phyloP scores from a whole-genome alignment of 1,139 yeast species.

The Casaregolazyma suthepensis region DNA sequence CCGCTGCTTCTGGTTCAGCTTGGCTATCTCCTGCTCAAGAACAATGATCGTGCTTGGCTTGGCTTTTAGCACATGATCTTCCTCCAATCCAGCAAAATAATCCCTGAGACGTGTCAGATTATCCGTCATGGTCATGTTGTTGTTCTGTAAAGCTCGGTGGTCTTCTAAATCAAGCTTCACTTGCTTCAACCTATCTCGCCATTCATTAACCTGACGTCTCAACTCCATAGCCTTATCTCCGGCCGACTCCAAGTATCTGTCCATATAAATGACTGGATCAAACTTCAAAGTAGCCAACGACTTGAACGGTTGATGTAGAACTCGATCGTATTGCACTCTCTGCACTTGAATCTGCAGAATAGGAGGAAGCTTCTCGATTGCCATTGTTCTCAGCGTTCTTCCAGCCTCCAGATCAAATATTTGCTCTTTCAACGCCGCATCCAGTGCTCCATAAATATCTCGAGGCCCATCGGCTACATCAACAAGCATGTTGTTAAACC shows the following conservation, averaged over 20 bases:
- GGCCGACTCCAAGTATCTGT: constrained; percentile 73
- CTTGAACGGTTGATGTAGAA: constrained; percentile 67
- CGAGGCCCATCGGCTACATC: constrained; percentile 85
- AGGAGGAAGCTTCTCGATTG: constrained; percentile 67
- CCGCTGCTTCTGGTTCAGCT: constrained; percentile 14
- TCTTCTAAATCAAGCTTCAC: constrained; percentile 41
- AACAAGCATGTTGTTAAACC: constrained; percentile 75
- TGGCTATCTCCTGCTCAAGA: constrained; percentile 13
- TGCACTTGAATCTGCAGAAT: constrained; percentile 88
- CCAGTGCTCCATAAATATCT: constrained; percentile 85
- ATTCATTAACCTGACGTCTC: constrained; percentile 53
- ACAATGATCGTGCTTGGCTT: constrained; percentile 8
- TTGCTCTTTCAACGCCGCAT: constrained; percentile 75
- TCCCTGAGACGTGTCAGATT: constrained; percentile 47
- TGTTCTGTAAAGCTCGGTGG: constrained; percentile 40
- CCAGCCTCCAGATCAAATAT: constrained; percentile 67
- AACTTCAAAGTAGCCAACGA: constrained; percentile 78
- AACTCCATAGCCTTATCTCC: constrained; percentile 49
- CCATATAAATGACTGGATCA: constrained; percentile 71
- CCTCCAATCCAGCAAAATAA: constrained; percentile 39
- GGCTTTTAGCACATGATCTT: constrained; percentile 12
- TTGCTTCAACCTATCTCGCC: constrained; percentile 52
- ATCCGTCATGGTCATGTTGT: constrained; percentile 24
- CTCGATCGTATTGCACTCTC: constrained; percentile 84
- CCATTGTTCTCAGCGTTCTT: constrained; percentile 56